Base-by-base conservation (phyloP, 306 rosid species). In the Potentilla sterilis region DNA sequence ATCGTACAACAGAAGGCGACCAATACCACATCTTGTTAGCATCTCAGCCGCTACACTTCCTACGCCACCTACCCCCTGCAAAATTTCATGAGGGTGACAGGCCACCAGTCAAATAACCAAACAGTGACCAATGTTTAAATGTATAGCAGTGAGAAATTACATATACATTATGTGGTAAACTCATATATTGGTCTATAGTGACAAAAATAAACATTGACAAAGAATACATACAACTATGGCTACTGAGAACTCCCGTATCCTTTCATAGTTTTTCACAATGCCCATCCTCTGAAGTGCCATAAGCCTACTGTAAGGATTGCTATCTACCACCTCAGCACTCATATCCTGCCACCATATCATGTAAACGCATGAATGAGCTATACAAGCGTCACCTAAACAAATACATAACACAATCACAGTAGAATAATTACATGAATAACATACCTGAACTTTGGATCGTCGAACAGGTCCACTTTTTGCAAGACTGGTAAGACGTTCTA, bases 211-310 rank as follows among this genome's bases (percentile, higher is more conserved):
- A 73, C 15, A 54, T 16, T 58, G 61, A 40, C 77, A 82, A 79
- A 84, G 77, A 78, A 79, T 87, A 90, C 99, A 81, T 72, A 95
- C 97, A 89, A 95, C 97, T 71, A 95, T 92, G 87, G 99, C 97
- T 80, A 95, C 87, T 4, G 99, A 92, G 93, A 92, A 92, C 41
- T 88, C 92, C 86, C 96, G 90, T 79, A 95, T 95, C 59, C 97
- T 90, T 81, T 92, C 97, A 69, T 95, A 92, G 80, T 95, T 88
- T 86, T 90, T 86, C 83, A 95, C 97, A 75, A 95, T 92, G 49
- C 98, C 99, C 97, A 92, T 95, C 72, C 99, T 89, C 90, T 95
- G 99, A 89, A 95, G 99, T 52, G 99, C 99, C 99, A 95, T 95
- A 72, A 95, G 97, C 83, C 99, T 81, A 86, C 99, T 92, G 81